A percentile compares a stretch with the other conserved stretches of the same genome.
These are phyloP conservation scores for Fonsecaea pedrosoi DNA, from an alignment of 2,329 filamentous ascomycete species.

Conservation along the genomic window DNA sequence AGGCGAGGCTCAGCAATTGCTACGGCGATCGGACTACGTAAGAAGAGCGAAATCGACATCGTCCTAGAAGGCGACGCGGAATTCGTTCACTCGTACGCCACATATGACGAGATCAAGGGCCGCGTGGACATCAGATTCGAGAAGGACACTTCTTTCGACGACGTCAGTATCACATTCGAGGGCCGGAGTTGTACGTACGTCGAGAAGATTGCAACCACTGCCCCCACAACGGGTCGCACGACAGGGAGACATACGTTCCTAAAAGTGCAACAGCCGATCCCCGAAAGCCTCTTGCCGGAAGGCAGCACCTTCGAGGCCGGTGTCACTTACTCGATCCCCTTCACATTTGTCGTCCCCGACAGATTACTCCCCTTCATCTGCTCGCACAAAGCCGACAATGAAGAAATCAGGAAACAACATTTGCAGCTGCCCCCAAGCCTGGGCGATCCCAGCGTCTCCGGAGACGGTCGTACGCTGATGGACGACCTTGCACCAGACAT, in stretches of 20 bases:
- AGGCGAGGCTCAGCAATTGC: slow-evolving; percentile 36
- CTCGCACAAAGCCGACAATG: slow-evolving; percentile 59
- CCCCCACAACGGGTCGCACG: slow-evolving; percentile 60
- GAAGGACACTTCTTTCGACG: slow-evolving; percentile 42
- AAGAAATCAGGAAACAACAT: slow-evolving; percentile 62
- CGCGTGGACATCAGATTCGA: slow-evolving; percentile 42
- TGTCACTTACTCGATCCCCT: slow-evolving; percentile 65
- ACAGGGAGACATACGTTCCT: slow-evolving; percentile 67
- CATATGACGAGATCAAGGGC: slow-evolving; percentile 44
- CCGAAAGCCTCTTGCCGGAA: slow-evolving; percentile 59
- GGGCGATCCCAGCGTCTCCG: slow-evolving; percentile 63
- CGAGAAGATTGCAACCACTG: slow-evolving; percentile 60
- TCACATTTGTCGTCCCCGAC: slow-evolving; percentile 68
- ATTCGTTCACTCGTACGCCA: slow-evolving; percentile 43
- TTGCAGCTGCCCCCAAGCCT: slow-evolving; percentile 66
- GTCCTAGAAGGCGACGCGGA: slow-evolving; percentile 37
- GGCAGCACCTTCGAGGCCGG: slow-evolving; percentile 62
- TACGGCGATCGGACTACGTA: slow-evolving; percentile 35
- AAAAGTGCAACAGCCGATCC: slow-evolving; percentile 66
- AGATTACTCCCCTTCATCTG: slow-evolving; percentile 66
- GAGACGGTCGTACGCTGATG: slow-evolving; percentile 57
- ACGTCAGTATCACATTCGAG: slow-evolving; percentile 44
- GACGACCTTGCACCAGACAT: slow-evolving; percentile 70
- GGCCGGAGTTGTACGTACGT: slow-evolving; percentile 48
- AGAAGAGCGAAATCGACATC: slow-evolving; percentile 40